Conservation (phyloP, 176 grass and related monocot species). For the Carex cristatella region DNA sequence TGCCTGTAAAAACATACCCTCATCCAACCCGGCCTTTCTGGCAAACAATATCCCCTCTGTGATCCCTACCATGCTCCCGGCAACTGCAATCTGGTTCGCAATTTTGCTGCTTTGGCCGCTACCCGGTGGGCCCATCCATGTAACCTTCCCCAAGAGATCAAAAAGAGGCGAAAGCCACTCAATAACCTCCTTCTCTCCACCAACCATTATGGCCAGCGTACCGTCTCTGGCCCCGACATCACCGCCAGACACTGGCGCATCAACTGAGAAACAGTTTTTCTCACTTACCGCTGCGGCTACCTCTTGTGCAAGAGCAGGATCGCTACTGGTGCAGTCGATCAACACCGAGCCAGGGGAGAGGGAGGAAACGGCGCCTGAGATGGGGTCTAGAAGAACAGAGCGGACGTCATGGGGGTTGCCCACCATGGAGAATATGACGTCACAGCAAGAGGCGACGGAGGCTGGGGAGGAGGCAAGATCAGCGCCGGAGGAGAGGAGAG, state of each 20-base stretch:
- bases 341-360: slow-evolving; percentile 43
- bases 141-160: slow-evolving; percentile 41
- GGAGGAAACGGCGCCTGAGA: slow-evolving; percentile 33
- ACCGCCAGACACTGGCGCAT: slow-evolving; percentile 68
- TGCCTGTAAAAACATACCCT: slow-evolving; percentile 38
- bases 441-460: slow-evolving; percentile 34
- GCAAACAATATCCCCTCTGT: slow-evolving; percentile 62
- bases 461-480: slow-evolving; percentile 38
- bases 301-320: slow-evolving; percentile 50
- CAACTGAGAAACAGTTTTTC: slow-evolving; percentile 40
- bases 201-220: slow-evolving; percentile 60
- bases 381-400: slow-evolving; percentile 34
- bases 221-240: slow-evolving; percentile 65
- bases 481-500: slow-evolving; percentile 36
- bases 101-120: slow-evolving; percentile 91
- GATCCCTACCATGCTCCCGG: slow-evolving; percentile 41
- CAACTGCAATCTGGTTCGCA: slow-evolving; percentile 68
- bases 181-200: slow-evolving; percentile 50
- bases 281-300: slow-evolving; percentile 20
- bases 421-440: slow-evolving; percentile 87
- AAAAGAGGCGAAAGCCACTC: slow-evolving; percentile 66
- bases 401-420: slow-evolving; percentile 63
- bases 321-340: slow-evolving; percentile 70
- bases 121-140: slow-evolving; percentile 61
- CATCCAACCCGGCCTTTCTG: slow-evolving; percentile 34